Evolutionary conservation across 768 basidiomycete species (phyloP), one percentile per base, ranked within the genome.

Genomic region (Lepiota brunneoincarnata): DNA sequence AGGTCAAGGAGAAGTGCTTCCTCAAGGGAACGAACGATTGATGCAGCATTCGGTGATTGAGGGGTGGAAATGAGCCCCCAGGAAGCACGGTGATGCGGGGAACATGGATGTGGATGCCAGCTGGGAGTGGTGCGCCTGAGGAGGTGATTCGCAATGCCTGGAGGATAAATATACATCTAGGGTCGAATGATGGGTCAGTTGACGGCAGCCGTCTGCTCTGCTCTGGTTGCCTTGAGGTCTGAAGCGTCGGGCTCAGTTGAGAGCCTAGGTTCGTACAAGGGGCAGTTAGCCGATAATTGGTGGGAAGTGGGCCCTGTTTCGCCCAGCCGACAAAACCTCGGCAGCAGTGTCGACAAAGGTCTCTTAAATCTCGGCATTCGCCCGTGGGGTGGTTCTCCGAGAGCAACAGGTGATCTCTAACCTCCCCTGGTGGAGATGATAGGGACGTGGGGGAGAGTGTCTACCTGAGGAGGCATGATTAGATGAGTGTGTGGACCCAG

Each of bases 281-380:
- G n/a, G n/a, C n/a, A n/a, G n/a, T n/a, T n/a, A n/a, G n/a, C n/a
- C n/a, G n/a, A n/a, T n/a, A n/a, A n/a, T n/a, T n/a, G n/a, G n/a
- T n/a, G n/a, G n/a, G n/a, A 20, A 11, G 18, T 41, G 43, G 6
- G 20, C 18, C 48, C 18, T 49, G 17, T 49, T 49, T 49, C 48
- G n/a, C 15, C 48, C 48, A 49, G 35, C 48, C 48, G 48, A 49
- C 37, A 28, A 49, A 49, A 49, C 48, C 26, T 49, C 48, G 48
- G 48, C 36, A 37, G 36, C 10, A 47, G 45, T 4, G n/a, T n/a
- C n/a, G n/a, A n/a, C n/a, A 6, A 18, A 34, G n/a, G n/a, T 24
- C 48, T 49, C 35, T 37, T 49, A 49, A 49, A 49, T 38, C 48
- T 49, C 48, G 48, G 48, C 18, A 5, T 24, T 38, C 37, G 48